Conservation (phyloP, 2,329 filamentous ascomycete species). For the Colletotrichum siamense region DNA sequence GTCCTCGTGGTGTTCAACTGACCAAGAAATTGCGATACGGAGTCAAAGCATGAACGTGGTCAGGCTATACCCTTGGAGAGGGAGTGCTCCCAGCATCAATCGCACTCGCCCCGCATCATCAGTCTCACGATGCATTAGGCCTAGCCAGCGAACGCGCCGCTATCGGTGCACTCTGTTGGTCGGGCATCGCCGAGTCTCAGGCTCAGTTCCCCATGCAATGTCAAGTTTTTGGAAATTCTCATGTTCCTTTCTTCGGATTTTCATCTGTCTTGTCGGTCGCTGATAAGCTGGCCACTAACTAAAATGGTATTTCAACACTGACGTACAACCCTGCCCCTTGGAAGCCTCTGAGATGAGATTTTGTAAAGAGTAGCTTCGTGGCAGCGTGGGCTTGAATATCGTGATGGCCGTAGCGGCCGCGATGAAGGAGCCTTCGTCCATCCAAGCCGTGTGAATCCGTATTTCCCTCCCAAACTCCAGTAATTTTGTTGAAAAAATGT, state of each 20-base stretch:
- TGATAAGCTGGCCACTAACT: constrained; percentile 12
- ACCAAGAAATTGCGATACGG: neutral
- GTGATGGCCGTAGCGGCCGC: neutral
- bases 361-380: neutral
- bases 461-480: constrained; percentile 11
- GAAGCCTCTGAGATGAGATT: neutral
- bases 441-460: neutral
- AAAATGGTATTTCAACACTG: constrained; percentile 17
- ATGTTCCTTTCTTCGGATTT: constrained; percentile 1
- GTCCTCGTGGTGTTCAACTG: neutral
- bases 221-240: neutral
- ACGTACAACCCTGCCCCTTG: constrained; percentile 1
- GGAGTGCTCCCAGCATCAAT: neutral
- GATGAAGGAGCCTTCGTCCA: neutral
- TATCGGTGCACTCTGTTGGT: neutral
- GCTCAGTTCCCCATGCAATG: neutral
- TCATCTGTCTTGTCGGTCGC: neutral
- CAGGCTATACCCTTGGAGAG: neutral
- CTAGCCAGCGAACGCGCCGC: neutral
- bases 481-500: constrained; percentile 2
- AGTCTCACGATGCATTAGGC: neutral
- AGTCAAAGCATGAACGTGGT: neutral
- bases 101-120: neutral
- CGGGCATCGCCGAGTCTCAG: neutral
- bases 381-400: neutral